Percentiles rank a stretch among this genome's conserved stretches.
Evolutionary conservation across 495 filamentous ascomycete genomes (phyloP).

Genomic region (Aspergillus panamensis): DNA sequence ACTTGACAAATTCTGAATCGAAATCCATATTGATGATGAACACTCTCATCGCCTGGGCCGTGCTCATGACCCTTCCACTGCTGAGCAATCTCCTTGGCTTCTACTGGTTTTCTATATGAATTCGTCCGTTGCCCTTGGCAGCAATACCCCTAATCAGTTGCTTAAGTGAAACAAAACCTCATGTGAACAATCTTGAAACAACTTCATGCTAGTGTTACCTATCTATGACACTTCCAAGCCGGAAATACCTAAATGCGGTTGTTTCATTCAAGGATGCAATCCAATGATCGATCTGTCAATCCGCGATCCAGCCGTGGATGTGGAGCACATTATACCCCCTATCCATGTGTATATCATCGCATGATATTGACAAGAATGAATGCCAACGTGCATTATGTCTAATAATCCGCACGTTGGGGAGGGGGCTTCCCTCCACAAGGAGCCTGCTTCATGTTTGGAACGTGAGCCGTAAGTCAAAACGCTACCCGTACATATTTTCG

Average conservation of each 20-base stretch:
- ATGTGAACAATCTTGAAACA: constrained; percentile 3
- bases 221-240: neutral
- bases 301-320: neutral
- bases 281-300: neutral
- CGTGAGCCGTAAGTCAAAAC: too few species aligned
- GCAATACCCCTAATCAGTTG: neutral
- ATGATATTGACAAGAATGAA: neutral
- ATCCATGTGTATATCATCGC: neutral
- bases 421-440: too few species aligned
- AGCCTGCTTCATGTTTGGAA: too few species aligned
- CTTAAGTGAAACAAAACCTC: constrained; percentile 8
- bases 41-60: too few species aligned
- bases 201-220: neutral
- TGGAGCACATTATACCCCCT: neutral
- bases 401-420: too few species aligned
- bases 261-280: constrained; percentile 1
- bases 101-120: neutral
- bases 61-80: too few species aligned
- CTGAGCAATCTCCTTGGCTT: neutral
- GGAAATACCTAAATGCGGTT: constrained; percentile 1
- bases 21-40: too few species aligned
- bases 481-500: too few species aligned
- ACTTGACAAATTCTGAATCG: too few species aligned
- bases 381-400: too few species aligned
- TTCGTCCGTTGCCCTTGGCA: neutral